Evolutionary conservation across 306 rosid species (phyloP), one percentile per base, ranked within the genome.

Genomic region (Phaseolus lunatus): DNA sequence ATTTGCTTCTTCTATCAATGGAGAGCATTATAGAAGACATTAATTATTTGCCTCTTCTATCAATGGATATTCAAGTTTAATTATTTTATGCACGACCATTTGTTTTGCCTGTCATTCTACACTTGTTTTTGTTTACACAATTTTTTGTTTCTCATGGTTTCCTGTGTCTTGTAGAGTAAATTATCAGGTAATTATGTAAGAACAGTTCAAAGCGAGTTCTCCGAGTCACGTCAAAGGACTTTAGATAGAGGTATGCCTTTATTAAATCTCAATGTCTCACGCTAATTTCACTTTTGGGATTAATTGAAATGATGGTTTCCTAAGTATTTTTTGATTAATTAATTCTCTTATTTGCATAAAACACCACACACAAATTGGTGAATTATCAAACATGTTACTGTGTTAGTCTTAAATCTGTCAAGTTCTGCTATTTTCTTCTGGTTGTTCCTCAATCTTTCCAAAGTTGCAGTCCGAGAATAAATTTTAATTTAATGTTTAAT

Each of bases 151-250:
- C 75, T 70, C 35, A 67, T 47, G 18, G 29, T 69, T 78, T 78
- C 18, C 22, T 78, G 76, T 70, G 77, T 33, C 26, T 78, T 2
- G 47, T 72, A 90, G 94, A 84, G 89, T 75, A 75, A 70, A 24
- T 20, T 83, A 65, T 75, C 90, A 0, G 90, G 90, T 49, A 58
- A 44, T 56, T 70, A 7, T 71, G 81, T 88, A 37, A 73, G 23
- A 77, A 53, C 86, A 20, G 73, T 83, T 65, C 86, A 64, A 78
- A 81, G 81, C 47, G 85, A 75, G 27, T 70, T 72, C 53, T 78
- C 90, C 48, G 81, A 80, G 4, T 83, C 92, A 52, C 86, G 86
- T 80, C 69, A 78, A 77, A 82, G 92, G 82, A 84, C 89, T 31
- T 70, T 88, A 56, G 81, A 83, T 4, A 88, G 74, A 49, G 92